These are phyloP conservation scores for Dactylellina cionopaga DNA, from an alignment of 2,329 filamentous ascomycete genomes.

Conservation along the genomic window DNA sequence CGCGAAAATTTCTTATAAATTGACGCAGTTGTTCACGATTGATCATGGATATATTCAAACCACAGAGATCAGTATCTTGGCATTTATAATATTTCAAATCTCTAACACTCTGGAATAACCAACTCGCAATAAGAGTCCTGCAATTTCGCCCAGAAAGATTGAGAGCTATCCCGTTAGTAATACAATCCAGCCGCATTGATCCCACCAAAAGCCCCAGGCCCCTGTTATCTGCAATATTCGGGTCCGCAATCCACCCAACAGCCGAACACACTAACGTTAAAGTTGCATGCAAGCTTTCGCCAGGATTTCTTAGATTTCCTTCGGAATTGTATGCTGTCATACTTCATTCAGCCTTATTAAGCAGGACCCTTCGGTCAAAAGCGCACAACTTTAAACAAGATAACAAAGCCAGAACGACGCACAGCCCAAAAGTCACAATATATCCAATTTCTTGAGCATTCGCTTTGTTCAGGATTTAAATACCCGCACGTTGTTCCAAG, in stretches of 20 bases:
- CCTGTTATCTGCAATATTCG: no score
- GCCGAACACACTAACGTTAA: neutral
- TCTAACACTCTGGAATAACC: neutral
- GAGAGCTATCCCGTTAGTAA: neutral
- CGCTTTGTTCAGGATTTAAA: neutral
- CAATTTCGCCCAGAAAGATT: neutral
- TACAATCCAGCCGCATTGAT: conserved; percentile 6
- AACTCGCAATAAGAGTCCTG: neutral
- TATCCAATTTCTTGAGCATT: neutral
- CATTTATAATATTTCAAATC: neutral
- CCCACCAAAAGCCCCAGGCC: neutral
- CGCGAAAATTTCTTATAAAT: no score
- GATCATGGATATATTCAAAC: no score
- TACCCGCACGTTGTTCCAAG: no score
- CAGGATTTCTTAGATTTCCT: neutral
- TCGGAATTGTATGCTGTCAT: conserved; percentile 7
- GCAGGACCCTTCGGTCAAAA: neutral
- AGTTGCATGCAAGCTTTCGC: conserved; percentile 31
- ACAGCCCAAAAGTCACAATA: no score
- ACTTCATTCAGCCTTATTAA: conserved; percentile 19
- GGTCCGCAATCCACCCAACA: no score
- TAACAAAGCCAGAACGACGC: no score
- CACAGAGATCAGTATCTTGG: no score
- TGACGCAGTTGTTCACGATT: no score
- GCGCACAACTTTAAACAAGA: neutral